Conservation (phyloP, 331 rosid species). For the Dryas integrifolia region DNA sequence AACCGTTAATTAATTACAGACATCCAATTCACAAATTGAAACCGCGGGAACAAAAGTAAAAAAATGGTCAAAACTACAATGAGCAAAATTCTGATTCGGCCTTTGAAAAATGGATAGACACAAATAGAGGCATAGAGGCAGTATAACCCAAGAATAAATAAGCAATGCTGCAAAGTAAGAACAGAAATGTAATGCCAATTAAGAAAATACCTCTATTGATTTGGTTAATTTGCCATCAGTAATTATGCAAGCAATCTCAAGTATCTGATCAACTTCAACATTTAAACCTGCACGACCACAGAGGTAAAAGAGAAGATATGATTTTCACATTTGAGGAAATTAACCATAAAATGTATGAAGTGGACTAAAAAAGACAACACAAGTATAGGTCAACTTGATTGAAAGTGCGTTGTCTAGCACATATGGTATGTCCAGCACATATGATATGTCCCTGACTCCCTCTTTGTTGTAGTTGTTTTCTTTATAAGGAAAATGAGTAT, state of each 20-base stretch:
- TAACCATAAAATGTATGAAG: neutral
- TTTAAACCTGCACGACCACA: slow-evolving; percentile 59
- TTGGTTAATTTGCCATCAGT: slow-evolving; percentile 81
- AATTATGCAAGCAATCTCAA: slow-evolving; percentile 92
- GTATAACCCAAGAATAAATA: neutral
- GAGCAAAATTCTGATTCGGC: neutral
- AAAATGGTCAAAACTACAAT: neutral
- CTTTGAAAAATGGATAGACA: slow-evolving; percentile 6
- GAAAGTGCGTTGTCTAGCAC: too few species aligned
- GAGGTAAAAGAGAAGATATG: slow-evolving; percentile 12
- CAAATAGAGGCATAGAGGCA: neutral
- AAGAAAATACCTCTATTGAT: slow-evolving; percentile 63
- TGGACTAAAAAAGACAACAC: neutral
- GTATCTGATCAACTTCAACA: slow-evolving; percentile 77
- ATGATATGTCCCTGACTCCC: neutral
- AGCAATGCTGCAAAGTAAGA: slow-evolving; percentile 6
- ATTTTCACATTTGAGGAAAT: neutral
- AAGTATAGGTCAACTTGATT: too few species aligned
- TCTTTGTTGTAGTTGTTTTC: neutral
- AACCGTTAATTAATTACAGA: too few species aligned
- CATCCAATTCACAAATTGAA: neutral
- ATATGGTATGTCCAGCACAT: neutral
- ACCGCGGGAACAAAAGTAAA: neutral
- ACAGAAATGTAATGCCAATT: slow-evolving; percentile 8
- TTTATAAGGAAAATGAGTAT: too few species aligned